These are phyloP conservation scores for Rutidosis leptorrhynchoides DNA, from an alignment of 129 eudicot species.

Conservation along the genomic window DNA sequence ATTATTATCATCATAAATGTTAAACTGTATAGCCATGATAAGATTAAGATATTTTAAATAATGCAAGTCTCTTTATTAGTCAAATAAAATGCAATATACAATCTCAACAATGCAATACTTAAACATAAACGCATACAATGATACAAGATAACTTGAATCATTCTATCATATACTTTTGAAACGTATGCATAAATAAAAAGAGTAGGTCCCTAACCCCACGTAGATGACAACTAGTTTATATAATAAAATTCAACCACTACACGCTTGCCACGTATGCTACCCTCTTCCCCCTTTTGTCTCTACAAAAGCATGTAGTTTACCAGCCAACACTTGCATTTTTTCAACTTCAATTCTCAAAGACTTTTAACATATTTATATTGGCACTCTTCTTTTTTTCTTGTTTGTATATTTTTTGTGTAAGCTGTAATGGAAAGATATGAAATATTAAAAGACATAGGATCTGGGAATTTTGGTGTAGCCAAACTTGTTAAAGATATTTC, in stretches of 20 bases:
- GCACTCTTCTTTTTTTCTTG: not conserved
- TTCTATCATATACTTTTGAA: constrained; percentile 7
- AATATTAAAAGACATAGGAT: constrained; percentile 53
- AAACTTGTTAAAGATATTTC: constrained; percentile 66
- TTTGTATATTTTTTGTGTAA: not conserved
- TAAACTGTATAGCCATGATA: not conserved
- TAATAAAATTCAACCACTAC: constrained; percentile 25
- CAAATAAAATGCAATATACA: not conserved
- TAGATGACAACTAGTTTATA: constrained; percentile 17
- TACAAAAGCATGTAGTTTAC: constrained; percentile 1
- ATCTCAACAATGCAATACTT: not conserved
- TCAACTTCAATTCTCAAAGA: not conserved
- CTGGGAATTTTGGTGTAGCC: constrained; percentile 76
- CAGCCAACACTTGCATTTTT: not conserved
- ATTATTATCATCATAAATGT: not conserved
- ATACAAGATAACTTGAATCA: not conserved
- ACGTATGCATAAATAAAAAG: not conserved
- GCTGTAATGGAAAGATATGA: constrained; percentile 64
- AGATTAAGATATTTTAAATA: not conserved
- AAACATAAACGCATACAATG: not conserved
- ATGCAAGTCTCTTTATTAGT: not conserved
- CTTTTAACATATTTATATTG: constrained; percentile 4
- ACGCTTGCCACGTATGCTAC: constrained; percentile 32
- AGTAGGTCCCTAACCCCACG: constrained; percentile 24
- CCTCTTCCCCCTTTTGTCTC: not conserved